Evolutionary conservation across 2,329 filamentous ascomycete species (phyloP).

Genomic region (Nectriaceae sp.): DNA sequence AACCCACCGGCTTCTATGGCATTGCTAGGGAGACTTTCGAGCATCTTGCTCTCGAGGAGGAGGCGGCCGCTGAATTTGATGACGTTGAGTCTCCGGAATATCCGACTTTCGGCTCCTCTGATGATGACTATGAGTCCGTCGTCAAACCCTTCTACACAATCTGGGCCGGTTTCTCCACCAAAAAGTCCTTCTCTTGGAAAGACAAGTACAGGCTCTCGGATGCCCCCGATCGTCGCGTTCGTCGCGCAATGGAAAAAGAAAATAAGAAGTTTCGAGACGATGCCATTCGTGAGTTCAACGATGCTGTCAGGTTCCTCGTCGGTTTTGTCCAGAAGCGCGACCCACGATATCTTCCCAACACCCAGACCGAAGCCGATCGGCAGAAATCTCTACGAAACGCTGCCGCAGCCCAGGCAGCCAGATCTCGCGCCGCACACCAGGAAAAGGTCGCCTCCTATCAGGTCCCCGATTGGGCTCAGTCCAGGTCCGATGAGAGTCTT

Average conservation of each 20-base stretch:
- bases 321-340: slow-evolving; percentile 90
- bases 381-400: slow-evolving; percentile 77
- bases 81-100: slow-evolving; percentile 64
- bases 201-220: slow-evolving; percentile 83
- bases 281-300: slow-evolving; percentile 85
- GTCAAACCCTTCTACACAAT: slow-evolving; percentile 79
- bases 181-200: slow-evolving; percentile 86
- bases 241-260: slow-evolving; percentile 91
- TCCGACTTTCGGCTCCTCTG: slow-evolving; percentile 79
- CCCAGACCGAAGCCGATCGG: slow-evolving; percentile 76
- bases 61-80: slow-evolving; percentile 71
- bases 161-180: slow-evolving; percentile 82
- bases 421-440: slow-evolving; percentile 78
- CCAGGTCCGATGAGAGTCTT: slow-evolving; percentile 51
- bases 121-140: slow-evolving; percentile 72
- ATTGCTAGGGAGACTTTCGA: slow-evolving; percentile 77
- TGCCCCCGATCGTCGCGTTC: slow-evolving; percentile 80
- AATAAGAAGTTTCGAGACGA: slow-evolving; percentile 85
- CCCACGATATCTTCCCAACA: slow-evolving; percentile 77
- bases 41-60: slow-evolving; percentile 78
- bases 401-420: slow-evolving; percentile 79
- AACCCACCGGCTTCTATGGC: slow-evolving; percentile 81
- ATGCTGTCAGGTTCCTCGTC: slow-evolving; percentile 83
- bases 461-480: slow-evolving; percentile 75
- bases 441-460: slow-evolving; percentile 68